These are phyloP conservation scores for Ophiostoma pallidulum DNA, from an alignment of 2,329 filamentous ascomycete species.

Conservation along the genomic window DNA sequence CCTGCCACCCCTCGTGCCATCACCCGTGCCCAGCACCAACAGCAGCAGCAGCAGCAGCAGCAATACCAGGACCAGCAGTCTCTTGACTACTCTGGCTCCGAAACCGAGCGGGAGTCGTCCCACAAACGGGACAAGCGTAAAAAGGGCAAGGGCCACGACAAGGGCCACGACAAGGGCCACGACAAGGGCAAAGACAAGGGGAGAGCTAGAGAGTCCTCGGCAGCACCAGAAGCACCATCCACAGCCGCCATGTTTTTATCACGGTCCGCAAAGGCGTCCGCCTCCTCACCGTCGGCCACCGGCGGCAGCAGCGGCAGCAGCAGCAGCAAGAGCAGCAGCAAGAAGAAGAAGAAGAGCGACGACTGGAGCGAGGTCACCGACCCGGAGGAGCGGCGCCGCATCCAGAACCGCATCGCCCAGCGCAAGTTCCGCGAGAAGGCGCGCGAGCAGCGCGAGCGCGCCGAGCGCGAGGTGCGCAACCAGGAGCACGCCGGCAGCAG, in stretches of 20 bases:
- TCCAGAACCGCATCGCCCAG: slow-evolving; percentile 69
- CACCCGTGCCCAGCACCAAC: background rate
- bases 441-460: slow-evolving; percentile 56
- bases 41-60: background rate
- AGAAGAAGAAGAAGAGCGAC: slow-evolving; percentile 41
- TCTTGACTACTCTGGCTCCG: slow-evolving; percentile 22
- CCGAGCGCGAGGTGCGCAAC: slow-evolving; percentile 55
- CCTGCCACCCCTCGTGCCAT: slow-evolving; percentile 6
- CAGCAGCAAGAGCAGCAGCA: slow-evolving; percentile 23
- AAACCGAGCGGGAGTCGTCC: slow-evolving; percentile 19
- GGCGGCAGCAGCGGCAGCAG: slow-evolving; percentile 9
- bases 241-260: slow-evolving; percentile 20
- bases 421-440: slow-evolving; percentile 66
- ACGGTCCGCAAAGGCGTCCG: slow-evolving; percentile 16
- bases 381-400: slow-evolving; percentile 60
- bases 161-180: too few species aligned
- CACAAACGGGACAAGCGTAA: slow-evolving; percentile 6
- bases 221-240: background rate
- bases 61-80: too few species aligned
- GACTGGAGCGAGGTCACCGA: slow-evolving; percentile 64
- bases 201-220: too few species aligned
- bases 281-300: too few species aligned
- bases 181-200: too few species aligned
- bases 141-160: slow-evolving; percentile 4
- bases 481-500: slow-evolving; percentile 52